Percentiles rank a stretch among this genome's conserved stretches.
These are phyloP conservation scores for Neoboletus magnificus DNA, from an alignment of 768 basidiomycete species.

Conservation along the genomic window DNA sequence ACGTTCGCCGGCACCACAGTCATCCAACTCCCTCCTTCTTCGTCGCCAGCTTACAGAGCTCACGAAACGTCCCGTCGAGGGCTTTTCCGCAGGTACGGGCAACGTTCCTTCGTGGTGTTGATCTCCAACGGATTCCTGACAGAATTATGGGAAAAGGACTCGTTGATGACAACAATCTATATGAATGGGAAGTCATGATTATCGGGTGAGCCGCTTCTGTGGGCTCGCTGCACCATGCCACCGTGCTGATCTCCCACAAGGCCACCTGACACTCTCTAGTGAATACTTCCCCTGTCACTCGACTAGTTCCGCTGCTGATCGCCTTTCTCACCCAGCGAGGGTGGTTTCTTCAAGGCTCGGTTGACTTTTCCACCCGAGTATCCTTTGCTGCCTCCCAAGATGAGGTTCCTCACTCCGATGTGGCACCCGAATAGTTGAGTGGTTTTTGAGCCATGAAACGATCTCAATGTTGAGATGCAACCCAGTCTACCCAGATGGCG, in stretches of 20 bases:
- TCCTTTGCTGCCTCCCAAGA: slow-evolving; percentile 89
- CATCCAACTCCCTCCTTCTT: slow-evolving; percentile 53
- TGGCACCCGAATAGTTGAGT: slow-evolving; percentile 96
- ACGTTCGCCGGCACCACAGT: slow-evolving; percentile 30
- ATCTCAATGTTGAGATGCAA: not conserved
- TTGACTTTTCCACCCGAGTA: slow-evolving; percentile 88
- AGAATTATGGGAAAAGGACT: slow-evolving; percentile 56
- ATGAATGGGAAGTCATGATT: slow-evolving; percentile 95
- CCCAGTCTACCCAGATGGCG: slow-evolving; percentile 87
- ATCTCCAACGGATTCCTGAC: slow-evolving; percentile 34
- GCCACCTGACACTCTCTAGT: slow-evolving; percentile 93
- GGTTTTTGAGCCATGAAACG: not conserved
- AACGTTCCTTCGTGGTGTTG: slow-evolving; percentile 24
- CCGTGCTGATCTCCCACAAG: slow-evolving; percentile 41
- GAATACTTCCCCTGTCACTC: slow-evolving; percentile 24
- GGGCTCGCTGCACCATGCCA: slow-evolving; percentile 9
- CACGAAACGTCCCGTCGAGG: slow-evolving; percentile 90
- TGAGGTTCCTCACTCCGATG: slow-evolving; percentile 93
- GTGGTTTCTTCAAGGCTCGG: slow-evolving; percentile 91
- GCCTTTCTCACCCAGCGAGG: slow-evolving; percentile 59
- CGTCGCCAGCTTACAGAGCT: slow-evolving; percentile 81
- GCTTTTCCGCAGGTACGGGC: slow-evolving; percentile 85
- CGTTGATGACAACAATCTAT: slow-evolving; percentile 91
- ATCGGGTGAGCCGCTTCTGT: slow-evolving; percentile 65
- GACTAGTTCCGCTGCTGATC: slow-evolving; percentile 3